phyloP scores from a whole-genome alignment of 768 basidiomycete species.

The Mycena maculata region DNA sequence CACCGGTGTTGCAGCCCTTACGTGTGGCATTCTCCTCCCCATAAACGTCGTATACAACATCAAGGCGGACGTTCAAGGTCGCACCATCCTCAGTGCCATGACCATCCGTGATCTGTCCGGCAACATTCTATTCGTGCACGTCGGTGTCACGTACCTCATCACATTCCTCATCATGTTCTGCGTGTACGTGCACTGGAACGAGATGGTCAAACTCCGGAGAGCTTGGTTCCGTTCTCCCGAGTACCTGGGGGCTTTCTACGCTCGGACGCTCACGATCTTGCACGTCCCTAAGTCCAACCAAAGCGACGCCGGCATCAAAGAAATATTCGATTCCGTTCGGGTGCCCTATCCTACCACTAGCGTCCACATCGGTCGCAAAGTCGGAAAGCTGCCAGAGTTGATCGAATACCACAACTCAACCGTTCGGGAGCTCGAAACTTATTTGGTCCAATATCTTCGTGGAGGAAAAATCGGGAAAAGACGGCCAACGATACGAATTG shows the following conservation, averaged over 20 bases:
- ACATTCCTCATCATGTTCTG: slow-evolving; percentile 77
- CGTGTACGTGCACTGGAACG: slow-evolving; percentile 80
- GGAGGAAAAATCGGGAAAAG: slow-evolving; percentile 79
- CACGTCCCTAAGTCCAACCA: slow-evolving; percentile 85
- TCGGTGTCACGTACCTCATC: slow-evolving; percentile 85
- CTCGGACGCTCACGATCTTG: slow-evolving; percentile 87
- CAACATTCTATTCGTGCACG: slow-evolving; percentile 82
- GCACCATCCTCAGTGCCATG: slow-evolving; percentile 79
- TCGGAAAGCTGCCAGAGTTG: slow-evolving; percentile 89
- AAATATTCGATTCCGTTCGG: slow-evolving; percentile 77
- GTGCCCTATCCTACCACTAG: slow-evolving; percentile 93
- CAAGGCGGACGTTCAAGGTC: slow-evolving; percentile 55
- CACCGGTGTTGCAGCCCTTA: slow-evolving; percentile 67
- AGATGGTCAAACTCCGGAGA: slow-evolving; percentile 82
- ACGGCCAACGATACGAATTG: slow-evolving; percentile 83
- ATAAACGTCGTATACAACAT: slow-evolving; percentile 90
- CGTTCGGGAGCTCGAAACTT: slow-evolving; percentile 92
- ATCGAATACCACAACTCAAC: slow-evolving; percentile 93
- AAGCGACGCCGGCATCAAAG: slow-evolving; percentile 84
- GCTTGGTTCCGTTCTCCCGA: slow-evolving; percentile 92
- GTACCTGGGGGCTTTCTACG: slow-evolving; percentile 91
- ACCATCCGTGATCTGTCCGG: slow-evolving; percentile 88
- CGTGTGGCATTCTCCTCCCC: slow-evolving; percentile 85
- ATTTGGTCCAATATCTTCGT: slow-evolving; percentile 92
- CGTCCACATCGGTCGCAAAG: slow-evolving; percentile 88